Base-by-base conservation (phyloP, 2,329 filamentous ascomycete genomes). In the Rhynchosporium agropyri region DNA sequence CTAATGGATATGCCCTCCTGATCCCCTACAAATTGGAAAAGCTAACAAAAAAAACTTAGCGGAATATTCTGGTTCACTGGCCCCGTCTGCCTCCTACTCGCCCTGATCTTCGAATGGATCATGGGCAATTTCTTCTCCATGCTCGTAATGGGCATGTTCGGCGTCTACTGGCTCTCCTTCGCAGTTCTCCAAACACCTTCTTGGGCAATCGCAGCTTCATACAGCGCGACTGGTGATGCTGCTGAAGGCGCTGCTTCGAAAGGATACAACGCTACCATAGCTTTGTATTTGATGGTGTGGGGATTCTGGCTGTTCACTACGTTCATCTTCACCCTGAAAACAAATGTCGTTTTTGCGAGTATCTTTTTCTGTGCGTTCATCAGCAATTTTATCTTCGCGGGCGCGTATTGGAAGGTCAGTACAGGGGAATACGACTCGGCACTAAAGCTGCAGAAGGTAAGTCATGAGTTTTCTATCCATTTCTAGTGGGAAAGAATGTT, bases 71-170 rank as follows among this genome's bases (percentile, higher is more conserved):
- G 53, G 56, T 70, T 70, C 49, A 70, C 68, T 0, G 81, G 81
- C 0, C 81, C 80, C 1, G 69, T 83, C 12, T 76, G 83, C 51
- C 74, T 83, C 6, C 69, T 77, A 13, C 76, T 81, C 40, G 74
- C 77, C 36, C 78, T 79, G 61, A 78, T 83, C 6, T 82, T 82
- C 65, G 80, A 83, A 65, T 83, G 80, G 80, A 77, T 83, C 51
- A 79, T 80, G 76, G 78, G 78, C 5, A 81, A 81, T 67, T 81
- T 81, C 76, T 79, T 80, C 65, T 74, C 78, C 2, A 83, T 83
- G 80, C 80, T 82, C 76, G 78, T 81, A 0, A 80, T 80, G 73
- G 80, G 78, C 3, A 75, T 83, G 43, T 83, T 83, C 66, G 74
- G 76, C 46, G 79, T 83, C 70, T 83, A 80, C 79, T 70, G 67